Evolutionary conservation across 192 early-diverging fungal genomes (phyloP).

Genomic region (Gonapodya prolifera): DNA sequence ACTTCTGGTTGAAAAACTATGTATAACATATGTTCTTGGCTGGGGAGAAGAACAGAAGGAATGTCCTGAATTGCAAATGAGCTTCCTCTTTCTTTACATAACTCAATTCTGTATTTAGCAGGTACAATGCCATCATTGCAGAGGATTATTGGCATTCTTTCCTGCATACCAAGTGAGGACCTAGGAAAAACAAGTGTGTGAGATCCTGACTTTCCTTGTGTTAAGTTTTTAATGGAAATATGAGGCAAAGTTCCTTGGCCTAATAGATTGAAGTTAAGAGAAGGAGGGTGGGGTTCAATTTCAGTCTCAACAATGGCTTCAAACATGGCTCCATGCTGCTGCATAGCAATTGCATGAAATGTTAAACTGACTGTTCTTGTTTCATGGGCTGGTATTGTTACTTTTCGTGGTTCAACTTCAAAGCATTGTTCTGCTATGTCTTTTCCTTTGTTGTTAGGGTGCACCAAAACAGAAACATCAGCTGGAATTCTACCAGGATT

Average conservation of each 20-base stretch:
- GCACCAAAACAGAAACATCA: slow-evolving; percentile 32
- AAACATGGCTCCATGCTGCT: slow-evolving; percentile 42
- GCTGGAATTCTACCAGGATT: slow-evolving; percentile 50
- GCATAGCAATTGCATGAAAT: slow-evolving; percentile 47
- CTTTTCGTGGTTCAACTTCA: slow-evolving; percentile 42
- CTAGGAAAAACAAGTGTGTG: slow-evolving; percentile 30
- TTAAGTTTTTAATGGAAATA: slow-evolving; percentile 32
- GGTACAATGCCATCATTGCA: slow-evolving; percentile 44
- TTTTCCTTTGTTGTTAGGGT: slow-evolving; percentile 31
- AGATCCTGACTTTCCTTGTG: slow-evolving; percentile 16
- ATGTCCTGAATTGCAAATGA: slow-evolving; percentile 20
- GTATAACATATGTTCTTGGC: slow-evolving; percentile 14
- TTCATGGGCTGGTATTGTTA: slow-evolving; percentile 46
- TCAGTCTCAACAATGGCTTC: slow-evolving; percentile 48
- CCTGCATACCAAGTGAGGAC: slow-evolving; percentile 27
- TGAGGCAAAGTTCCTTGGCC: slow-evolving; percentile 48
- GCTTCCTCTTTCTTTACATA: not conserved
- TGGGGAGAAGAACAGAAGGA: not conserved
- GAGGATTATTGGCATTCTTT: slow-evolving; percentile 28
- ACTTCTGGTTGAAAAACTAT: slow-evolving; percentile 23
- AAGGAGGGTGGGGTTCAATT: slow-evolving; percentile 27
- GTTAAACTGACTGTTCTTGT: slow-evolving; percentile 32
- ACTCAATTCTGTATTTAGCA: slow-evolving; percentile 37
- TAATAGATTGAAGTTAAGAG: slow-evolving; percentile 36
- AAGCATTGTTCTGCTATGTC: slow-evolving; percentile 43